Evolutionary conservation across 2,329 filamentous ascomycete species (phyloP).

Genomic region (Hypoxylon rubiginosum): DNA sequence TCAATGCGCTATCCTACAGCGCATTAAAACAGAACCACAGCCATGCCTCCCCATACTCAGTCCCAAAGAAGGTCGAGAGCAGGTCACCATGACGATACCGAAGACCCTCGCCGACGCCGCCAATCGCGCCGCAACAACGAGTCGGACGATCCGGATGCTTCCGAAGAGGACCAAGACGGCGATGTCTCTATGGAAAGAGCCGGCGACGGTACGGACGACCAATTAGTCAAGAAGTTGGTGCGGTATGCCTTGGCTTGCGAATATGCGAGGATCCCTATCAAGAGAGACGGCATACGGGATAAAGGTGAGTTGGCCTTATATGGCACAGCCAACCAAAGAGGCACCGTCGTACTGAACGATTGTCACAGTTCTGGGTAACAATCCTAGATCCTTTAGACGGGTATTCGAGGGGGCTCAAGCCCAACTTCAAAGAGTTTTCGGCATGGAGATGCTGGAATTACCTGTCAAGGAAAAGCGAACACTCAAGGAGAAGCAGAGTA

Average conservation of each 20-base stretch:
- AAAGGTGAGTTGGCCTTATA: conserved; percentile 62
- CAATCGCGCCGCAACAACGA: conserved; percentile 45
- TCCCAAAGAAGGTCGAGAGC: conserved; percentile 51
- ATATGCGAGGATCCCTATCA: conserved; percentile 71
- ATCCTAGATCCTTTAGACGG: conserved; percentile 77
- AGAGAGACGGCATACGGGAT: conserved; percentile 72
- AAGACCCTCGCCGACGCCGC: conserved; percentile 48
- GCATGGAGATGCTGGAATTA: conserved; percentile 92
- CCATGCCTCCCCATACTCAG: no score
- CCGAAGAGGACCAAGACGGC: conserved; percentile 43
- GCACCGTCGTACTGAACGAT: conserved; percentile 1
- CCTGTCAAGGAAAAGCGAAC: conserved; percentile 85
- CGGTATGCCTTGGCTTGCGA: conserved; percentile 77
- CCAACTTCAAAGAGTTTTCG: conserved; percentile 79
- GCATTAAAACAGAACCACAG: neutral
- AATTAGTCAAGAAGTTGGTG: conserved; percentile 75
- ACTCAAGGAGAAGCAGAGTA: conserved; percentile 79
- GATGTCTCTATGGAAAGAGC: conserved; percentile 42
- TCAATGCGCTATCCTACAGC: neutral
- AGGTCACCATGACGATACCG: conserved; percentile 56
- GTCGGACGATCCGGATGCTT: conserved; percentile 54
- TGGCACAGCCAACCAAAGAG: neutral
- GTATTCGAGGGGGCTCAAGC: conserved; percentile 84
- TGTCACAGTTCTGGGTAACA: conserved; percentile 75
- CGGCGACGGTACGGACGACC: conserved; percentile 58